These are phyloP conservation scores for Peniophora sp. DNA, from an alignment of 1,284 basidiomycete species.

Conservation along the genomic window DNA sequence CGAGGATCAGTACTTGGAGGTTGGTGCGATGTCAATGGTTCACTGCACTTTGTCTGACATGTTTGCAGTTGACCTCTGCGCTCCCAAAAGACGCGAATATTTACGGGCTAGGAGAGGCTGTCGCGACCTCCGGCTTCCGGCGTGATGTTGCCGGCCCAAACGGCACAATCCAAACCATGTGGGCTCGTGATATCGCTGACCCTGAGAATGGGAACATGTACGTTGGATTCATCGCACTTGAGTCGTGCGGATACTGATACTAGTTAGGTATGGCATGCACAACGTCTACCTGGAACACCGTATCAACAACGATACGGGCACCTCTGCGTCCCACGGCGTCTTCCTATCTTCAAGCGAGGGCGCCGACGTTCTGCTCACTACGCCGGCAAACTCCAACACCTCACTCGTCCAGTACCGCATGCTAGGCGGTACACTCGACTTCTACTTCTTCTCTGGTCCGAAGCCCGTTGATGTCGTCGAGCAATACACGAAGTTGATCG, in stretches of 20 bases:
- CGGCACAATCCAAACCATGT: conserved; percentile 63
- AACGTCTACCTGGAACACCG: conserved; percentile 63
- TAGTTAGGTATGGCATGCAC: conserved; percentile 58
- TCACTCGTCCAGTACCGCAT: conserved; percentile 57
- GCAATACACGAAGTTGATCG: conserved; percentile 55
- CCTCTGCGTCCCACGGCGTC: conserved; percentile 60
- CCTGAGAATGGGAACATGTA: conserved; percentile 59
- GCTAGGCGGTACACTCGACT: conserved; percentile 59
- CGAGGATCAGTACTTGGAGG: conserved; percentile 64
- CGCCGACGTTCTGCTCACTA: conserved; percentile 58
- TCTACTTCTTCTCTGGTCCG: conserved; percentile 68
- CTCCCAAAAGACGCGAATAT: conserved; percentile 62
- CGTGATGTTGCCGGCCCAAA: conserved; percentile 42
- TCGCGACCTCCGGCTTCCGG: conserved; percentile 60
- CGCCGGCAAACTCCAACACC: conserved; percentile 37
- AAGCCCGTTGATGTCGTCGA: conserved; percentile 54
- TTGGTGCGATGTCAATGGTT: conserved; percentile 9
- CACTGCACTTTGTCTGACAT: not conserved
- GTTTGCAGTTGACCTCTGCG: conserved; percentile 52
- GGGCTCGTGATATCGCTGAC: conserved; percentile 56
- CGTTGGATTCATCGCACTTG: conserved; percentile 16
- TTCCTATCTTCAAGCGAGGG: conserved; percentile 54
- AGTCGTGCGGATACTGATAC: conserved; percentile 6
- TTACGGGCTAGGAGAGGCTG: conserved; percentile 72
- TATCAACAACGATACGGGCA: conserved; percentile 38